Evolutionary conservation across 1,284 basidiomycete genomes (phyloP), one percentile per base, ranked within the genome.

Genomic region (Neonothopanus nambi): DNA sequence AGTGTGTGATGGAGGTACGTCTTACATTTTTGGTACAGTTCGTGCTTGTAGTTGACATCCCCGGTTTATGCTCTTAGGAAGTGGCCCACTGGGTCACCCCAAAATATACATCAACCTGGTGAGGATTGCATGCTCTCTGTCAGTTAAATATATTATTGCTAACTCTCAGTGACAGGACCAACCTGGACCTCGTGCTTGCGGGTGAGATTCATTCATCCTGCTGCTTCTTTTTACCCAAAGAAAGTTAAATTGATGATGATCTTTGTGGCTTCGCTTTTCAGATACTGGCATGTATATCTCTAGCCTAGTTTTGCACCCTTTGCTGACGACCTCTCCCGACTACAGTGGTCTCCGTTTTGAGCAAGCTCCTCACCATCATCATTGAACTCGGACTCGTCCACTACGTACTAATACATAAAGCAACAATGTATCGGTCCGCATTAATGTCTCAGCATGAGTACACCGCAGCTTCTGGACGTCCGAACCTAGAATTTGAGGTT

Each of bases 31-130:
- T 40, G 33, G 18, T 41, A 15, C 46, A 8, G 18, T 15, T n/a
- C 36, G 5, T 24, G 12, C 6, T 13, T 24, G 17, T 18, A 26
- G 38, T 35, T 37, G 50, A 39, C 26, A 37, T 6, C 48, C 47
- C 38, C 52, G 35, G 30, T 52, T 43, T 56, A n/a, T 36, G 24
- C 52, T 42, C 44, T 30, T 55, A 98, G 95, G 95, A 71, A 87
- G 86, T 70, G 96, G 96, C n/a, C 84, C 96, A 46, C 81, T 99
- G 30, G 96, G 96, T 43, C 96, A 99, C 70, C 96, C 96, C 13
- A 95, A 93, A 78, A 87, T 98, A 61, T 98, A 84, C 68, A 96
- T 98, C 72, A 98, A 98, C 78, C 71, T 98, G 67, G 95, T 91
- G 62, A 54, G 85, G 67, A 39, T 54, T 47, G n/a, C n/a, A n/a